Evolutionary conservation across 306 rosid species (phyloP), one percentile per base, ranked within the genome.

Genomic region (Inga laurina): DNA sequence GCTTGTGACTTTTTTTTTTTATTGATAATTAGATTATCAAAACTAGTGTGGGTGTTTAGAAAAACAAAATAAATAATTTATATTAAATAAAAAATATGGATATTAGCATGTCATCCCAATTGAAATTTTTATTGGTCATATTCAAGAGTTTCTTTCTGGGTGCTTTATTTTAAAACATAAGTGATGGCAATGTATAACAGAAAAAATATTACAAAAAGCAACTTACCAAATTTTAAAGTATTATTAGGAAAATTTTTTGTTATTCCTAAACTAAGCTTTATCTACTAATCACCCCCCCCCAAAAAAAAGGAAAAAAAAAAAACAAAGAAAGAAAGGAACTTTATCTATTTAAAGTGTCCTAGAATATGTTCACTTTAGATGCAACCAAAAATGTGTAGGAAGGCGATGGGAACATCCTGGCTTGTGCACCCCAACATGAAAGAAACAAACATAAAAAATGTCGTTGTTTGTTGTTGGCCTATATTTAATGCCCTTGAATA

Each of bases 281-380:
- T n/a, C 64, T 21, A n/a, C 12, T 19, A 30, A 57, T 57, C 61
- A 19, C 0, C 21, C 64, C 21, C 64, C 30, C 34, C 34, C 3
- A 32, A 32, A 2, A 57, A 9, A 21, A 19, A n/a, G n/a, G 2
- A 30, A 32, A n/a, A 10, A n/a, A 21, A 21, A n/a, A 21, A 54
- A 21, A 7, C 8, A 16, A 54, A 54, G 30, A 54, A 46, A 54
- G 10, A 57, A 57, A 57, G 12, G 64, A 24, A 54, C 54, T 71
- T 39, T 39, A 10, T 19, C 18, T n/a, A 71, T n/a, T 71, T 41
- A 11, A 18, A 71, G 34, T 71, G 75, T 71, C 34, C 15, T 43
- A 10, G 54, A 71, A 71, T 66, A 67, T 71, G 54, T 71, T 15
- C 7, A 39, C 56, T 71, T 44, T 71, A 71, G 44, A 71, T 71